A percentile compares a stretch with the other conserved stretches of the same genome.
These are phyloP conservation scores for Alloteropsis semialata DNA, from an alignment of 176 grass and related monocot genomes.

Conservation along the genomic window DNA sequence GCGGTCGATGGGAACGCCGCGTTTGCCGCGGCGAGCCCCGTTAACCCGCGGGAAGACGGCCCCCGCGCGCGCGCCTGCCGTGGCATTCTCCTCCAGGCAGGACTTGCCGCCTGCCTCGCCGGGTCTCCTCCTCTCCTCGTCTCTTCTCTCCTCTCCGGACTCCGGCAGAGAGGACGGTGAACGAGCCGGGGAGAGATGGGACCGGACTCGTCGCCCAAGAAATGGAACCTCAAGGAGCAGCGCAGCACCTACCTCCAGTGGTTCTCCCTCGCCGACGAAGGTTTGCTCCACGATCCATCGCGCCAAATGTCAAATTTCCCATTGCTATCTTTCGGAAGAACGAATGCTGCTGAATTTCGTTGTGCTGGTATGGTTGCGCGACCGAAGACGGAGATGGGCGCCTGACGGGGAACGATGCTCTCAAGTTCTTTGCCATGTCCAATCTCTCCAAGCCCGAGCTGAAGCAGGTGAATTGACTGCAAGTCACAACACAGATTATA, in stretches of 20 bases:
- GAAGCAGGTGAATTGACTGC: slow-evolving; percentile 52
- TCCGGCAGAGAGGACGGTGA: background rate
- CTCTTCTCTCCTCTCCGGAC: background rate
- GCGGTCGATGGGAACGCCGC: slow-evolving; percentile 11
- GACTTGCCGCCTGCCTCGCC: background rate
- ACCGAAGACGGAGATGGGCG: slow-evolving; percentile 69
- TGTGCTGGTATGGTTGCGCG: too few species aligned
- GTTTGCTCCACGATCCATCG: background rate
- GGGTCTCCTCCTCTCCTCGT: background rate
- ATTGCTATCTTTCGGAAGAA: background rate
- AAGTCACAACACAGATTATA: background rate
- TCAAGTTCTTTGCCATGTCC: slow-evolving; percentile 93
- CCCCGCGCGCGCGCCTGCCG: background rate
- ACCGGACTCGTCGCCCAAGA: slow-evolving; percentile 33
- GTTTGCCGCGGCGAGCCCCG: slow-evolving; percentile 8
- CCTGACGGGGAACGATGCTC: slow-evolving; percentile 71
- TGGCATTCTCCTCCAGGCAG: background rate
- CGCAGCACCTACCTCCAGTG: slow-evolving; percentile 50
- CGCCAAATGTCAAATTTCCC: too few species aligned
- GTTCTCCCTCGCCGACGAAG: slow-evolving; percentile 63
- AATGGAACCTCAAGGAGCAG: slow-evolving; percentile 47
- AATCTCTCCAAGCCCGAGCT: slow-evolving; percentile 76
- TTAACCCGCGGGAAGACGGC: background rate
- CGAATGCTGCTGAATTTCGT: background rate
- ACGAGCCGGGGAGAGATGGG: slow-evolving; percentile 30